Evolutionary conservation across 176 grass and related monocot genomes (phyloP).

Genomic region (Triticum dicoccoides): DNA sequence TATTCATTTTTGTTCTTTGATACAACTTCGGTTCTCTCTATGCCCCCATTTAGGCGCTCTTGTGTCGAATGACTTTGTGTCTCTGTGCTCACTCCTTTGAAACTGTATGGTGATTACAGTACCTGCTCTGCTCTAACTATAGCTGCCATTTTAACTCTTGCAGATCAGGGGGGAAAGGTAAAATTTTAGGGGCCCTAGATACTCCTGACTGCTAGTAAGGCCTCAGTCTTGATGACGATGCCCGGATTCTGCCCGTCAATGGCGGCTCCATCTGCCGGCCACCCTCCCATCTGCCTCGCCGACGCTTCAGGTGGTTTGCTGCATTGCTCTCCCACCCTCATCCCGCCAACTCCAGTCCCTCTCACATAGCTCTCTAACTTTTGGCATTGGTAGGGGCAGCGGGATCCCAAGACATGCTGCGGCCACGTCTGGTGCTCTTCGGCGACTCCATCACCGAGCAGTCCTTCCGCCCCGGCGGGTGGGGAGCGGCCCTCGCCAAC

Average conservation of each 20-base stretch:
- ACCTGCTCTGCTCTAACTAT: background rate
- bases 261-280: background rate
- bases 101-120: background rate
- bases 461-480: slow-evolving; percentile 58
- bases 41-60: background rate
- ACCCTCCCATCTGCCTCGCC: slow-evolving; percentile 9
- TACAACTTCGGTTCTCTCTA: too few relatives aligned
- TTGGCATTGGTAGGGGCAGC: background rate
- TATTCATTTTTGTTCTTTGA: too few relatives aligned
- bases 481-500: slow-evolving; percentile 57
- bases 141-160: background rate
- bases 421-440: slow-evolving; percentile 56
- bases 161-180: too few relatives aligned
- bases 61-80: background rate
- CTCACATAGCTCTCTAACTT: background rate
- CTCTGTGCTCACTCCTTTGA: background rate
- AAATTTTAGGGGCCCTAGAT: too few relatives aligned
- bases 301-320: background rate
- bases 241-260: background rate
- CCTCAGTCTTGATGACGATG: background rate
- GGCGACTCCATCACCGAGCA: slow-evolving; percentile 79
- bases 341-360: background rate
- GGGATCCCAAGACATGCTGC: slow-evolving; percentile 3
- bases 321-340: background rate
- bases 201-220: too few relatives aligned